Base-by-base conservation (phyloP, 495 filamentous ascomycete genomes). In the Tuber brumale region DNA sequence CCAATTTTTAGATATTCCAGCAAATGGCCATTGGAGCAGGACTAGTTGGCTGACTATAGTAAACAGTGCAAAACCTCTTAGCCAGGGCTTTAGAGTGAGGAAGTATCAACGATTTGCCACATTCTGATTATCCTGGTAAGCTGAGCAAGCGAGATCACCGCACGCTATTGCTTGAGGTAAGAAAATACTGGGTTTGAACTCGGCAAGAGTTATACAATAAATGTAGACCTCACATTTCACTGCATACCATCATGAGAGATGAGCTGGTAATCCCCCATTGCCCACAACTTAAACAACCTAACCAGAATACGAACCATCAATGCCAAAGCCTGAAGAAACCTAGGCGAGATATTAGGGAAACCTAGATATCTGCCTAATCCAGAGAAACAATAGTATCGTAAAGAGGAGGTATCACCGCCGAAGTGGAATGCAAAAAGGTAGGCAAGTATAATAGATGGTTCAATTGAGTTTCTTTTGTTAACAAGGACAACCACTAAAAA, bases 151-250 rank as follows among this genome's bases (percentile, higher is more conserved):
- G 39, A 27, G 70, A 72, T 72, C n/a, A n/a, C n/a, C n/a, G n/a
- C n/a, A n/a, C n/a, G 21, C 18, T 76, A 2, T 41, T 76, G 61
- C 42, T 18, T 14, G 42, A 44, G 51, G 61, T 69, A 41, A 10
- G 12, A 2, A 70, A 41, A 23, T 70, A 73, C 61, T 39, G 42
- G 6, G 74, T 45, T 14, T 70, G 73, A 1, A 73, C 71, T 5
- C 43, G 43, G 3, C 23, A 14, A 72, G 72, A 75, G 48, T 46
- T 77, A 77, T 42, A 12, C 46, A 10, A 77, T 48, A 46, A 16
- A 8, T 39, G 48, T 18, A 71, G 66, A 14, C 72, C 72, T 23
- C 21, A 74, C 21, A 48, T 61, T 9, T 74, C 72, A 27, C 12
- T 74, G n/a, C 1, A 21, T 51, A 74, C 72, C 2, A 9, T 74